Evolutionary conservation across 805 yeast genomes (phyloP).

Genomic region (Cyberlindnera samutprakarnensis): DNA sequence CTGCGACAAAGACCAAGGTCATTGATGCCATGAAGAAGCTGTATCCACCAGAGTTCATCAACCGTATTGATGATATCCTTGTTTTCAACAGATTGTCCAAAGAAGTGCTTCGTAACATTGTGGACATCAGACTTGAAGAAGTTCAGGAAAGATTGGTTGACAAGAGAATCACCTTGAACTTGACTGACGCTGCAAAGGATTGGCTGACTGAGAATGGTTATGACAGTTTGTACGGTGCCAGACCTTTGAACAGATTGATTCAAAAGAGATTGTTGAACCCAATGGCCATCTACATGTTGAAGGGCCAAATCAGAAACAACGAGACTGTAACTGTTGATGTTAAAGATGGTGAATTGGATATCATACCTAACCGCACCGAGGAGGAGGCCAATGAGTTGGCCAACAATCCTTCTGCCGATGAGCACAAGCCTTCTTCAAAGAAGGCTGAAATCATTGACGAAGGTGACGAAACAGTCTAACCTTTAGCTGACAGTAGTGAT

Average conservation of each 20-base stretch:
- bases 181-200: slow-evolving; percentile 58
- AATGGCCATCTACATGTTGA: slow-evolving; percentile 70
- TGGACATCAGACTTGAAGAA: slow-evolving; percentile 77
- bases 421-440: slow-evolving; percentile 1
- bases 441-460: slow-evolving; percentile 10
- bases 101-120: slow-evolving; percentile 65
- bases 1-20: slow-evolving; percentile 48
- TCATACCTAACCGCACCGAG: slow-evolving; percentile 38
- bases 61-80: slow-evolving; percentile 88
- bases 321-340: slow-evolving; percentile 48
- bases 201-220: slow-evolving; percentile 84
- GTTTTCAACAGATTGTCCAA: slow-evolving; percentile 88
- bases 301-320: slow-evolving; percentile 62
- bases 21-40: slow-evolving; percentile 57
- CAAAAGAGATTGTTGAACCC: slow-evolving; percentile 84
- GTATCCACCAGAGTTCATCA: slow-evolving; percentile 94
- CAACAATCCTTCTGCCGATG: not conserved
- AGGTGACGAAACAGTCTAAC: too few relatives aligned
- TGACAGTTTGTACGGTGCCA: slow-evolving; percentile 89
- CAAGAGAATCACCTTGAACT: slow-evolving; percentile 59
- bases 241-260: slow-evolving; percentile 88
- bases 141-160: slow-evolving; percentile 71
- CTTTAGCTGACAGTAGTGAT: too few relatives aligned
- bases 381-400: slow-evolving; percentile 17
- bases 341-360: slow-evolving; percentile 34